A percentile compares a stretch with the other conserved stretches of the same genome.
Conservation (phyloP, 495 filamentous ascomycete genomes). For the Aspergillus affinis region DNA sequence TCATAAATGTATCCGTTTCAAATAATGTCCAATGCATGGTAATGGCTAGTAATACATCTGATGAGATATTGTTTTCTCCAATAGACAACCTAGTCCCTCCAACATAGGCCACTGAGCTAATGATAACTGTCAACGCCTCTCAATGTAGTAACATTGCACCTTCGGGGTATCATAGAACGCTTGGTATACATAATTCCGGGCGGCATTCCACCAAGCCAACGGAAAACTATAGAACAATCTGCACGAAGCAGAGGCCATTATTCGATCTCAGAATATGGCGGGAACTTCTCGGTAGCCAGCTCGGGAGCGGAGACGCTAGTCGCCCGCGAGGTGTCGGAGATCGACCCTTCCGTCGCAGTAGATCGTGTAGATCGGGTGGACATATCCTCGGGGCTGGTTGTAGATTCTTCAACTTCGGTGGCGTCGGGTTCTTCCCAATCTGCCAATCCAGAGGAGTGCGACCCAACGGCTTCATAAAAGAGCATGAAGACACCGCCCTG, state of each 20-base stretch:
- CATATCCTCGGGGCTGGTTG: slow-evolving; percentile 32
- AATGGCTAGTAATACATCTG: background rate
- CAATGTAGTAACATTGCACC: background rate
- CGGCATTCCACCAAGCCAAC: background rate
- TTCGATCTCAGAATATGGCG: slow-evolving; percentile 17
- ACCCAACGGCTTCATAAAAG: slow-evolving; percentile 72
- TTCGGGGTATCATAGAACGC: slow-evolving; percentile 26
- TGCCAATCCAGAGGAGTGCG: background rate
- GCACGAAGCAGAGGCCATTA: slow-evolving; percentile 4
- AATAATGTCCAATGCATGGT: background rate
- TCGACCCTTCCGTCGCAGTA: slow-evolving; percentile 29
- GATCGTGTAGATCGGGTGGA: slow-evolving; percentile 33
- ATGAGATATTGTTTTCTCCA: no score
- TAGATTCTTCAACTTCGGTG: slow-evolving; percentile 15
- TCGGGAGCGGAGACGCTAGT: slow-evolving; percentile 36
- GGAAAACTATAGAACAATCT: slow-evolving; percentile 8
- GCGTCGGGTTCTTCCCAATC: slow-evolving; percentile 6
- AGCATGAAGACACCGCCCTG: slow-evolving; percentile 95
- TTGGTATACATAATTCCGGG: slow-evolving; percentile 1
- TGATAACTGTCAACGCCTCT: slow-evolving; percentile 10
- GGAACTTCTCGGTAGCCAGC: slow-evolving; percentile 7
- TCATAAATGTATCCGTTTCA: background rate
- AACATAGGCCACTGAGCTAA: slow-evolving; percentile 2
- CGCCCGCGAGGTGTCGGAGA: slow-evolving; percentile 33
- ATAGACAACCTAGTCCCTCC: no score